These are phyloP conservation scores for Eucalyptus victrix DNA, from an alignment of 345 rosid species.

Conservation along the genomic window DNA sequence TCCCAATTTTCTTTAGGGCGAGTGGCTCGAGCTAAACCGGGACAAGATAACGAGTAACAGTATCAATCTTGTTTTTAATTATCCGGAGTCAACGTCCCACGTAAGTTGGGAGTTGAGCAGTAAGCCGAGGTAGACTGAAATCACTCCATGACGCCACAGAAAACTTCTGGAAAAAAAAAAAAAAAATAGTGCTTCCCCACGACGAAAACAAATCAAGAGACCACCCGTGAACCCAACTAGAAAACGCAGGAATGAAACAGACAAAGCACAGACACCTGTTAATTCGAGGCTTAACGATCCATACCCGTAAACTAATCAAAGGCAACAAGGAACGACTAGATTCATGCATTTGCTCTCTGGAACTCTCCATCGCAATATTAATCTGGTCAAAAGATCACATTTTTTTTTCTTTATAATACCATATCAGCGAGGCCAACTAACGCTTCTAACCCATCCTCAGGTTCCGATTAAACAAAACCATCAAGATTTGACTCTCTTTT, in stretches of 20 bases:
- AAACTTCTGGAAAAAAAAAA: background rate
- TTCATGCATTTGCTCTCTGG: background rate
- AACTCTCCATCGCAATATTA: background rate
- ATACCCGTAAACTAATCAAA: background rate
- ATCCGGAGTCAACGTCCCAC: background rate
- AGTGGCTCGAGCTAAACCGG: background rate
- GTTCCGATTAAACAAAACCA: background rate
- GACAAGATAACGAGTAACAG: background rate
- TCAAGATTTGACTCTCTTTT: background rate
- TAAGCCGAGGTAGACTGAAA: background rate
- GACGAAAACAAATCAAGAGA: background rate
- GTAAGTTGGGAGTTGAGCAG: background rate
- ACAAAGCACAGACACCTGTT: background rate
- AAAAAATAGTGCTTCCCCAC: background rate
- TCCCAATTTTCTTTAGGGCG: background rate
- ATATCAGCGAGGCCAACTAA: background rate
- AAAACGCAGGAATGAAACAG: background rate
- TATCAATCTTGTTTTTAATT: background rate
- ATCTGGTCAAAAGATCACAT: background rate
- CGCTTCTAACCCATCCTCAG: background rate
- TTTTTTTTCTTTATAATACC: background rate
- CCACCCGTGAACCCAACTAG: background rate
- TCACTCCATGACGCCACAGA: background rate
- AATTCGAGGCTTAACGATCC: background rate
- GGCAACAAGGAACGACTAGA: background rate